Base-by-base conservation (phyloP, 2,329 filamentous ascomycete genomes). In the Lecanicillium sp. region DNA sequence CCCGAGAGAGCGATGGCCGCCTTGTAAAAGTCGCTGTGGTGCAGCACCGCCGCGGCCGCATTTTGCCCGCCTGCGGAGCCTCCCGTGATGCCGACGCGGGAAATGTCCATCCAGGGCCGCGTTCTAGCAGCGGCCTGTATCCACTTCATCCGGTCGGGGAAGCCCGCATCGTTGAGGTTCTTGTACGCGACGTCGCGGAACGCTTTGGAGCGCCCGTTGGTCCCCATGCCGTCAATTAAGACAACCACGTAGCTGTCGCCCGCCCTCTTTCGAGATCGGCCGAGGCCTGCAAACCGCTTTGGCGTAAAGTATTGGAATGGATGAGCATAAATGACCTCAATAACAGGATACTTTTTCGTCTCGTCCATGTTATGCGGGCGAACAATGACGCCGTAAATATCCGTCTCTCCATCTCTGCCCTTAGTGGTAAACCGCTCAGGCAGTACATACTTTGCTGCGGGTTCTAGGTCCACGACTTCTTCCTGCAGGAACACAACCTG, bases 141-240 rank as follows among this genome's bases (percentile, higher is more conserved):
- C 61, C 61, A 63, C 6, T 52, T 45, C 5, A 62, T 59, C 29
- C 62, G 60, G 7, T 63, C 61, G 10, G 55, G 53, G 24, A 64
- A 58, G 0, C 61, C 60, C 0, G 54, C 51, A 38, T 64, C 61
- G 4, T 57, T 51, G 8, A 63, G 48, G 12, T 62, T 57, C 53
- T 64, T 63, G 45, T 58, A 58, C 36, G 56, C 58, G 3, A 60
- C 52, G 17, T 63, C 55, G 35, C 62, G 61, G 24, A 64, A 63
- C 10, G 35, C 38, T 48, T 63, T 63, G 12, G 45, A 48, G 23
- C 61, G 59, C 56, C 58, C 59, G 40, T 58, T 59, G 3, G 61
- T 64, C 4, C 60, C 61, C 61, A 62, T 63, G 43, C 60, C 61
- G 40, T 64, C 61, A 7, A 61, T 29, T 6, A 55, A 52, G 6